Evolutionary conservation across 768 basidiomycete genomes (phyloP).

Genomic region (Boletus subcaerulescens): DNA sequence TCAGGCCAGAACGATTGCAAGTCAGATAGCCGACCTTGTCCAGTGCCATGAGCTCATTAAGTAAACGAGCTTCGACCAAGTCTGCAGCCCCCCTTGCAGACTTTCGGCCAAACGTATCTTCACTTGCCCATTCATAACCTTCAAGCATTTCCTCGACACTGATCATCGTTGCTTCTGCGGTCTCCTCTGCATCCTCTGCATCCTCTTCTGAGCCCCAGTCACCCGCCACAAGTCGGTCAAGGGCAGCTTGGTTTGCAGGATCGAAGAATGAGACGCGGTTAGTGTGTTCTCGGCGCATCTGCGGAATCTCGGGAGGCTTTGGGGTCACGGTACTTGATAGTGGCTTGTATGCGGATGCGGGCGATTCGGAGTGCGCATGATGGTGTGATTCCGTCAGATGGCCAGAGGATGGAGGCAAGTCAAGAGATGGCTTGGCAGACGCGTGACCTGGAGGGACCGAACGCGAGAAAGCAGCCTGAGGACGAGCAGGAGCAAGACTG

Average conservation of each 20-base stretch:
- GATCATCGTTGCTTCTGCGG: slow-evolving; percentile 75
- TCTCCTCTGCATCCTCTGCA: slow-evolving; percentile 64
- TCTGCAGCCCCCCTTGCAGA: slow-evolving; percentile 76
- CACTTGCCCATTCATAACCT: slow-evolving; percentile 95
- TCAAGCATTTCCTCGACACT: slow-evolving; percentile 99
- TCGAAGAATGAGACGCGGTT: slow-evolving; percentile 82
- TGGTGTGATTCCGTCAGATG: slow-evolving; percentile 9
- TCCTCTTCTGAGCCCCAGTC: slow-evolving; percentile 45
- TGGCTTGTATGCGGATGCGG: slow-evolving; percentile 22
- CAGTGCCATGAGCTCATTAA: slow-evolving; percentile 88
- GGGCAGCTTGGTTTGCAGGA: slow-evolving; percentile 66
- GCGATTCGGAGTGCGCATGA: slow-evolving; percentile 18
- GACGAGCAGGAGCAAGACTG: slow-evolving; percentile 25
- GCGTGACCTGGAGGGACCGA: slow-evolving; percentile 12
- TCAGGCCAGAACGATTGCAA: slow-evolving; percentile 1
- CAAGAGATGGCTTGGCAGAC: slow-evolving; percentile 19
- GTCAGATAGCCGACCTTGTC: slow-evolving; percentile 65
- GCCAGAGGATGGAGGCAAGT: slow-evolving; percentile 17
- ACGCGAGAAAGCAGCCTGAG: slow-evolving; percentile 24
- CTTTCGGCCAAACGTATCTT: slow-evolving; percentile 66
- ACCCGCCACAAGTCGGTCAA: slow-evolving; percentile 65
- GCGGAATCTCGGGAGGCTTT: slow-evolving; percentile 31
- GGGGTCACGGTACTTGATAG: slow-evolving; percentile 30
- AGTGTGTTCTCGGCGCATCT: slow-evolving; percentile 54
- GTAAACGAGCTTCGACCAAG: slow-evolving; percentile 83